These are phyloP conservation scores for Xanthoconium purpureum DNA, from an alignment of 768 basidiomycete species.

Conservation along the genomic window DNA sequence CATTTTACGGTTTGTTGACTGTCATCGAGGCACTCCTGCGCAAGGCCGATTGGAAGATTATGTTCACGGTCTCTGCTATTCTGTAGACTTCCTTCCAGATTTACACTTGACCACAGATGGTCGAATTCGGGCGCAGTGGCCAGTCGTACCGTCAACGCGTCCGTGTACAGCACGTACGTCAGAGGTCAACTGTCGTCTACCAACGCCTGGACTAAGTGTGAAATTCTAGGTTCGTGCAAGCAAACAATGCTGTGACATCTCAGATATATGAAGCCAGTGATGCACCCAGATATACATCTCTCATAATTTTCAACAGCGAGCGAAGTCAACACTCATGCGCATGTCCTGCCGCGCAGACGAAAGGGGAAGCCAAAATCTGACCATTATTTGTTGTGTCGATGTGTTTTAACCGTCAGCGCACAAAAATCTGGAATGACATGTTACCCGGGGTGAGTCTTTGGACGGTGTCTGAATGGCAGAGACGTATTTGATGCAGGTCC, in stretches of 20 bases:
- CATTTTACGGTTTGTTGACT: too few relatives aligned
- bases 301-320: too few relatives aligned
- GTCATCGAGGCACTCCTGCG: slow-evolving; percentile 41
- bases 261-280: slow-evolving; percentile 60
- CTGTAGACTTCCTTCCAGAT: slow-evolving; percentile 57
- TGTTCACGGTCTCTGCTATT: slow-evolving; percentile 58
- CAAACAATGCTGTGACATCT: slow-evolving; percentile 40
- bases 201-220: too few relatives aligned
- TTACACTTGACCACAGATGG: slow-evolving; percentile 51
- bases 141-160: slow-evolving; percentile 56
- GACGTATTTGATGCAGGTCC: neutral
- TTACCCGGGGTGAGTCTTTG: slow-evolving; percentile 39
- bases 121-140: slow-evolving; percentile 57
- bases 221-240: slow-evolving; percentile 41
- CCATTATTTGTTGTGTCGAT: neutral
- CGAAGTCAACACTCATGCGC: too few relatives aligned
- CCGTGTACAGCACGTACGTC: slow-evolving; percentile 51
- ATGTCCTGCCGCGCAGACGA: neutral
- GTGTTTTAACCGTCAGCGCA: slow-evolving; percentile 35
- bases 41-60: slow-evolving; percentile 61
- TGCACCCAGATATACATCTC: slow-evolving; percentile 48
- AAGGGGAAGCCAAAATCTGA: neutral
- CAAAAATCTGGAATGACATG: slow-evolving; percentile 57
- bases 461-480: neutral
- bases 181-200: too few relatives aligned